phyloP scores from a whole-genome alignment of 768 basidiomycete species.

The Tylopilus balloui region DNA sequence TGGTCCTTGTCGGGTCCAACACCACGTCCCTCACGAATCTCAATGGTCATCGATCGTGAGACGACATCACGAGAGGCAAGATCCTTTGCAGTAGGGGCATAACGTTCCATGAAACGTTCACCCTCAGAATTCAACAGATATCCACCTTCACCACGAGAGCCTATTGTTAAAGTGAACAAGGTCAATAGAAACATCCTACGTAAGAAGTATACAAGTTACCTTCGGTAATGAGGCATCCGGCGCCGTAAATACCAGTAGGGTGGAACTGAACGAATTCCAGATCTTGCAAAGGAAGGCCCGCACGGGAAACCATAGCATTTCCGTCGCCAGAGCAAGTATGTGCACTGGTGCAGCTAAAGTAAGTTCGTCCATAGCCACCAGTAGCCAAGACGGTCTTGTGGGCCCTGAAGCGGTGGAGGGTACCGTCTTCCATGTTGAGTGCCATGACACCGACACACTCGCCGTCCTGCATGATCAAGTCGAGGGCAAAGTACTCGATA shows the following conservation, averaged over 20 bases:
- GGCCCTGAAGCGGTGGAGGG: slow-evolving; percentile 94
- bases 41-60: slow-evolving; percentile 97
- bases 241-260: slow-evolving; percentile 98
- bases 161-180: slow-evolving; percentile 35
- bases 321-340: slow-evolving; percentile 99
- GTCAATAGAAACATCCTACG: background rate
- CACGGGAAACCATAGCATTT: slow-evolving; percentile 96
- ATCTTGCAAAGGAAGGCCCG: slow-evolving; percentile 95
- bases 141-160: slow-evolving; percentile 98
- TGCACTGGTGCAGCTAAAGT: slow-evolving; percentile 98
- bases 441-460: slow-evolving; percentile 99
- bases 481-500: slow-evolving; percentile 99
- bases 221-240: slow-evolving; percentile 98
- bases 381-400: slow-evolving; percentile 99
- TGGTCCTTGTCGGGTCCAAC: slow-evolving; percentile 99
- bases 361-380: slow-evolving; percentile 95
- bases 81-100: slow-evolving; percentile 99
- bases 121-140: slow-evolving; percentile 98
- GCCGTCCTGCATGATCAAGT: slow-evolving; percentile 97
- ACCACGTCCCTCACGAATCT: slow-evolving; percentile 98
- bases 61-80: slow-evolving; percentile 99
- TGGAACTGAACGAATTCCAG: slow-evolving; percentile 99
- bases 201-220: slow-evolving; percentile 42
- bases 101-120: slow-evolving; percentile 99
- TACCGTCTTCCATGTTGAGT: slow-evolving; percentile 99